Evolutionary conservation across 305 asterid species (phyloP), one percentile per base, ranked within the genome.

Genomic region (Lippia alba): DNA sequence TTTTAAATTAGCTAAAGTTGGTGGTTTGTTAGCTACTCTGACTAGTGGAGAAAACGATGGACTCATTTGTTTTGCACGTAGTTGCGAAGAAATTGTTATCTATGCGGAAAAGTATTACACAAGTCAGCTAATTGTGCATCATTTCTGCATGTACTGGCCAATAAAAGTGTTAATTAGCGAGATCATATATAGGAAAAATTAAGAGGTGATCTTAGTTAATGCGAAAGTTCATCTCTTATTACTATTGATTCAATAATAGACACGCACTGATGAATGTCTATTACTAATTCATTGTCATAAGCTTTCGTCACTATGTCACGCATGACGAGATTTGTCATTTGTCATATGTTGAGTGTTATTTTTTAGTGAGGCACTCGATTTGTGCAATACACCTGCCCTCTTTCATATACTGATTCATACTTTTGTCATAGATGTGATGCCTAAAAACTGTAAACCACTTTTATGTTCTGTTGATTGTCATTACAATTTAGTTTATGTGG

Each of bases 401-500:
- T 49, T 49, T 74, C 66, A n/a, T 59, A 49, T 33, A 33, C 55
- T 48, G 53, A 19, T 39, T 40, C 41, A 50, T 77, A 48, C 30
- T 24, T 24, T 24, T 24, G 30, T 67, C 67, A 4, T 41, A 58
- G 15, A 50, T 54, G 64, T 24, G 19, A 50, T 66, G 68, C 46
- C 64, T 40, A 36, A 58, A 50, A 12, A 19, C 16, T 53, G 67
- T 45, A 24, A 51, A 63, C 66, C 65, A 53, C n/a, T 70, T 58
- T 48, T 19, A 17, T 59, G 16, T 64, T 50, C 64, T 64, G 70
- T 75, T 64, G 63, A 60, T 6, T 59, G 33, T 56, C 33, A 45
- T 49, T 49, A 56, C 58, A 70, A 14, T 45, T 5, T 69, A 65
- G 55, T 56, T 69, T 46, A 14, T 53, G 20, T 71, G 74, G 49